Evolutionary conservation across 2,329 filamentous ascomycete genomes (phyloP).

Genomic region (Daldinia sp.): DNA sequence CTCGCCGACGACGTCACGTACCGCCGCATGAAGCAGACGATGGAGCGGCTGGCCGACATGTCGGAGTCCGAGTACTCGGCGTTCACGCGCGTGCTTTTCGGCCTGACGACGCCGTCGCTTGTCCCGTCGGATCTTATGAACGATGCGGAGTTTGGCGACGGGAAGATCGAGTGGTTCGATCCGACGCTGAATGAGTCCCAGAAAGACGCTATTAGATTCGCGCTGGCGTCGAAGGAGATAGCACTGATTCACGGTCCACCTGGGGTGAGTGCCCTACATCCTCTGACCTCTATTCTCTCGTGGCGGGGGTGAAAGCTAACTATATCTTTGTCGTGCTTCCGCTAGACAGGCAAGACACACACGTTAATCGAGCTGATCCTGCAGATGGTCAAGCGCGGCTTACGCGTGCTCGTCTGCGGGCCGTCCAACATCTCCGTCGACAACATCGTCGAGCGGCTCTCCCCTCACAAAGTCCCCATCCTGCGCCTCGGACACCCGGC

Average conservation of each 20-base stretch:
- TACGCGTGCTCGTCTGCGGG: slow-evolving; percentile 90
- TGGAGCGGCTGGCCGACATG: slow-evolving; percentile 71
- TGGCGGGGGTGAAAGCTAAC: neutral
- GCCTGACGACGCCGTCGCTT: slow-evolving; percentile 65
- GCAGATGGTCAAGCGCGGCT: slow-evolving; percentile 81
- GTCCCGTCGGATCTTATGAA: slow-evolving; percentile 57
- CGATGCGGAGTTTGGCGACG: slow-evolving; percentile 58
- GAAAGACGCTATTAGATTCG: slow-evolving; percentile 81
- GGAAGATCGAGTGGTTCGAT: slow-evolving; percentile 70
- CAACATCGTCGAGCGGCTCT: slow-evolving; percentile 94
- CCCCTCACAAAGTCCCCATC: slow-evolving; percentile 86
- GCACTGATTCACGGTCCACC: slow-evolving; percentile 95
- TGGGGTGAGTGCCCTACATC: slow-evolving; percentile 65
- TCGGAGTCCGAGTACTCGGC: slow-evolving; percentile 67
- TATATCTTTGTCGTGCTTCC: neutral
- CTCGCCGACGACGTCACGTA: slow-evolving; percentile 77
- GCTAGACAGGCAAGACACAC: slow-evolving; percentile 93
- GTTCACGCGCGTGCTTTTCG: slow-evolving; percentile 73
- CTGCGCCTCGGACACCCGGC: slow-evolving; percentile 94
- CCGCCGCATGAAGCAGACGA: slow-evolving; percentile 72
- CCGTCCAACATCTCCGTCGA: slow-evolving; percentile 98
- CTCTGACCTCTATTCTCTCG: neutral
- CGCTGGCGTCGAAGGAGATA: slow-evolving; percentile 82
- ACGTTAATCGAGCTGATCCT: slow-evolving; percentile 94
- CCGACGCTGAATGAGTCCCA: slow-evolving; percentile 73